Percentiles rank a stretch among this genome's conserved stretches.
Conservation (phyloP, 306 rosid genomes). For the Acacia confusa region DNA sequence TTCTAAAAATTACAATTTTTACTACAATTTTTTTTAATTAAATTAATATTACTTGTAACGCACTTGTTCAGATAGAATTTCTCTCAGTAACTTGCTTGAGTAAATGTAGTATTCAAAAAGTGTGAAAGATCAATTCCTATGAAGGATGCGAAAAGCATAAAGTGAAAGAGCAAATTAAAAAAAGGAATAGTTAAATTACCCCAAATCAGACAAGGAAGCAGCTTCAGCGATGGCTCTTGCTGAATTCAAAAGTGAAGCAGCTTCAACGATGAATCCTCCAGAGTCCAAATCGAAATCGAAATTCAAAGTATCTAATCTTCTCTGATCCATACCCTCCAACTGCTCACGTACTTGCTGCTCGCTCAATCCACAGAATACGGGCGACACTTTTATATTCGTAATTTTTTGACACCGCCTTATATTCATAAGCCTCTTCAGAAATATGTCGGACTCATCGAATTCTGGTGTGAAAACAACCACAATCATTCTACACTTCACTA, state of each 20-base stretch:
- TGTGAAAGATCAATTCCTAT: too few relatives aligned
- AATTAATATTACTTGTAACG: too few relatives aligned
- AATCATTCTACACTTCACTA: not conserved
- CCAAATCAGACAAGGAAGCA: not conserved
- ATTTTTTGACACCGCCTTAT: not conserved
- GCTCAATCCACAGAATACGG: not conserved
- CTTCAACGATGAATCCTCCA: not conserved
- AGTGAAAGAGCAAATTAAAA: not conserved
- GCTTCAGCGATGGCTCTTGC: not conserved
- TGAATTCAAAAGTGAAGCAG: not conserved
- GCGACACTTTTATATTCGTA: not conserved
- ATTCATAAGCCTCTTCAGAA: not conserved
- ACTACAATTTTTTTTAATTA: too few relatives aligned
- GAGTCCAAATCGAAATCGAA: not conserved
- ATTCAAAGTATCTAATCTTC: not conserved
- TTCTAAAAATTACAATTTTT: too few relatives aligned
- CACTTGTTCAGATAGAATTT: too few relatives aligned
- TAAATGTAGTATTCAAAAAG: too few relatives aligned
- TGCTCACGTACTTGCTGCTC: not conserved
- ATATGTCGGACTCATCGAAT: not conserved
- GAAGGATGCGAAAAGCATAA: not conserved
- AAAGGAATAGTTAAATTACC: not conserved
- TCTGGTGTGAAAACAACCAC: not conserved
- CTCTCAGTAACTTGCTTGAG: too few relatives aligned
- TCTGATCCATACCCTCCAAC: not conserved